phyloP scores from a whole-genome alignment of 805 yeast genomes.

The Candida xiaguanensis region DNA sequence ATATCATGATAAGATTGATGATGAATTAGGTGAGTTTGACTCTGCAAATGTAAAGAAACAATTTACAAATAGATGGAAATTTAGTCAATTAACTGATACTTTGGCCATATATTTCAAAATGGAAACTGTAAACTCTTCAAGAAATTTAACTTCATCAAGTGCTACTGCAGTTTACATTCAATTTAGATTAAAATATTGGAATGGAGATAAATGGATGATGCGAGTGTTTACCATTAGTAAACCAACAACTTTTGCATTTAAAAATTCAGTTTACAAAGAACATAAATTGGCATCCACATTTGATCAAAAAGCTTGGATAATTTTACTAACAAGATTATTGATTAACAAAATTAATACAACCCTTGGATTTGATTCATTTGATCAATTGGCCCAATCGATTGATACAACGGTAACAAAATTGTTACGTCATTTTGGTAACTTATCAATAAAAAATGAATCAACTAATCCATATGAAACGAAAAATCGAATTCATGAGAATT shows the following conservation, averaged over 20 bases:
- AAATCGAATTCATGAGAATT: slow-evolving; percentile 23
- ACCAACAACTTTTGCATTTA: slow-evolving; percentile 24
- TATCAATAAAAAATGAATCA: slow-evolving; percentile 10
- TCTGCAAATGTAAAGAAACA: slow-evolving; percentile 26
- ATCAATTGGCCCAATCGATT: slow-evolving; percentile 20
- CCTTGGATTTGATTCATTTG: slow-evolving; percentile 31
- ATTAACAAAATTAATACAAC: slow-evolving; percentile 32
- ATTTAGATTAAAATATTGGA: slow-evolving; percentile 29
- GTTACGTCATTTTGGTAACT: slow-evolving; percentile 26
- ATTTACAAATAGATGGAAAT: slow-evolving; percentile 37
- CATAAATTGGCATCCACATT: slow-evolving; percentile 25
- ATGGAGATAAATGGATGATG: slow-evolving; percentile 19
- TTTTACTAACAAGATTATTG: slow-evolving; percentile 27
- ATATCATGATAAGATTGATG: slow-evolving; percentile 31
- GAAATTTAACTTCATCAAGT: slow-evolving; percentile 14
- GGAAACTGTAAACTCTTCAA: slow-evolving; percentile 23
- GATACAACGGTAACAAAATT: slow-evolving; percentile 26
- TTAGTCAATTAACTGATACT: slow-evolving; percentile 25
- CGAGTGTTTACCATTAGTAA: slow-evolving; percentile 28
- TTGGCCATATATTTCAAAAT: slow-evolving; percentile 31
- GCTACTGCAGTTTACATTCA: slow-evolving; percentile 28
- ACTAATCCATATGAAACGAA: slow-evolving; percentile 22
- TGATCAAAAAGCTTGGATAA: slow-evolving; percentile 28
- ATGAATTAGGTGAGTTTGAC: slow-evolving; percentile 28
- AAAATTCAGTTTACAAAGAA: slow-evolving; percentile 23